Evolutionary conservation across 768 basidiomycete species (phyloP).

Genomic region (Leccinellum rugosiceps): DNA sequence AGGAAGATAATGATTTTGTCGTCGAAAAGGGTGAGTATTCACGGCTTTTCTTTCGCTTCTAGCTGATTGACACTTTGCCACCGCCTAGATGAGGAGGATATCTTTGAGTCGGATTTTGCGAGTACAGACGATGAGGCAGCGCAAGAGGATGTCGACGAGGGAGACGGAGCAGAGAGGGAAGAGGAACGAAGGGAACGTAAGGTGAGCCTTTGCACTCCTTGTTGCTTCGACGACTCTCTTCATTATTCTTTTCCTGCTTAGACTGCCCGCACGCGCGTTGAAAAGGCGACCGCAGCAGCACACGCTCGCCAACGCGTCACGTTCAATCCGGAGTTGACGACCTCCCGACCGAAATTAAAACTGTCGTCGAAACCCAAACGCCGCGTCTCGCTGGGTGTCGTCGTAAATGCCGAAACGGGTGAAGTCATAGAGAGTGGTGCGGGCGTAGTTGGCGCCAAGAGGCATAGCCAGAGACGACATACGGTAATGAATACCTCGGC

Average conservation of each 20-base stretch:
- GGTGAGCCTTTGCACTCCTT: slow-evolving; percentile 2
- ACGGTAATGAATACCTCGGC: slow-evolving; percentile 71
- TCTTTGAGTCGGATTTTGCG: slow-evolving; percentile 82
- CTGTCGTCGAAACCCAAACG: slow-evolving; percentile 34
- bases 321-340: slow-evolving; percentile 54
- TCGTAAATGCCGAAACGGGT: slow-evolving; percentile 59
- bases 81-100: slow-evolving; percentile 69
- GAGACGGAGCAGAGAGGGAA: slow-evolving; percentile 53
- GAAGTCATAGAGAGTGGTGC: slow-evolving; percentile 42
- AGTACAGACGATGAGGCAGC: slow-evolving; percentile 71
- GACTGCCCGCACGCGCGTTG: slow-evolving; percentile 54
- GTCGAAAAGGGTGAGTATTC: slow-evolving; percentile 53
- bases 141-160: slow-evolving; percentile 51
- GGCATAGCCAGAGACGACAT: slow-evolving; percentile 64
- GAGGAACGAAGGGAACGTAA: slow-evolving; percentile 52
- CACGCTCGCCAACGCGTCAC: slow-evolving; percentile 65
- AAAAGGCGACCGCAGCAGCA: slow-evolving; percentile 62
- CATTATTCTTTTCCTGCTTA: slow-evolving; percentile 20
- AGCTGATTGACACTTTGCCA: neutral
- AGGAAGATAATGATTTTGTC: slow-evolving; percentile 73
- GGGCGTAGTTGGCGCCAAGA: slow-evolving; percentile 24
- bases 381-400: slow-evolving; percentile 53
- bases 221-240: neutral
- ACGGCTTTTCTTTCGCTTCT: neutral
- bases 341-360: slow-evolving; percentile 28